Percentiles rank a stretch among this genome's conserved stretches.
phyloP scores from a whole-genome alignment of 1,139 yeast genomes.

The Magnusiomyces suaveolens region DNA sequence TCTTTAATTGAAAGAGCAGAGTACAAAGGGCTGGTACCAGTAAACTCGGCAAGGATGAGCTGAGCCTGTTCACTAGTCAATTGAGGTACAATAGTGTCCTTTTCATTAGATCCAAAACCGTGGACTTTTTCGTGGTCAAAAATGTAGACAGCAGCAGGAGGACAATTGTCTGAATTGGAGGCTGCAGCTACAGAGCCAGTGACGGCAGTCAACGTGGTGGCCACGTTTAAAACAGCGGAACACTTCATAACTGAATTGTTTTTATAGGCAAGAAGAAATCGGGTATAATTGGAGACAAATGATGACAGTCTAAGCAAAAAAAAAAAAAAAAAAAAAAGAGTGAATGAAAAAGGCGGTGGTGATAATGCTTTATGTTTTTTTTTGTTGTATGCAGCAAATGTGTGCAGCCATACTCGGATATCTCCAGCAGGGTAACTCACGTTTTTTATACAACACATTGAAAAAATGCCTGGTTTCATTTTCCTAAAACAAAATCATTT shows the following conservation, averaged over 20 bases:
- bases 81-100: slow-evolving; percentile 9
- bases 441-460: neutral
- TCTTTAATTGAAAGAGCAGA: slow-evolving; percentile 16
- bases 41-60: slow-evolving; percentile 24
- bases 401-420: neutral
- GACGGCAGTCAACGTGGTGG: slow-evolving; percentile 3
- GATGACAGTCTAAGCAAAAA: neutral
- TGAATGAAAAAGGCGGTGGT: neutral
- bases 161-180: slow-evolving; percentile 7
- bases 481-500: neutral
- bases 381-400: no score
- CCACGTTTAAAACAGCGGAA: slow-evolving; percentile 5
- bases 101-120: neutral
- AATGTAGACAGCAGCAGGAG: slow-evolving; percentile 13
- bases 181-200: slow-evolving; percentile 7
- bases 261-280: neutral
- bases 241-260: slow-evolving; percentile 2
- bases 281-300: neutral
- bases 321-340: neutral
- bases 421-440: neutral
- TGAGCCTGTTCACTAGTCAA: slow-evolving; percentile 20
- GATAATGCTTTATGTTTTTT: neutral
- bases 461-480: no score
- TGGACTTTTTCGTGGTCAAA: slow-evolving; percentile 1
- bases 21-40: slow-evolving; percentile 20